Percentiles rank a stretch among this genome's conserved stretches.
These are phyloP conservation scores for Chrysoporthe austroafricana DNA, from an alignment of 2,329 filamentous ascomycete species.

Conservation along the genomic window DNA sequence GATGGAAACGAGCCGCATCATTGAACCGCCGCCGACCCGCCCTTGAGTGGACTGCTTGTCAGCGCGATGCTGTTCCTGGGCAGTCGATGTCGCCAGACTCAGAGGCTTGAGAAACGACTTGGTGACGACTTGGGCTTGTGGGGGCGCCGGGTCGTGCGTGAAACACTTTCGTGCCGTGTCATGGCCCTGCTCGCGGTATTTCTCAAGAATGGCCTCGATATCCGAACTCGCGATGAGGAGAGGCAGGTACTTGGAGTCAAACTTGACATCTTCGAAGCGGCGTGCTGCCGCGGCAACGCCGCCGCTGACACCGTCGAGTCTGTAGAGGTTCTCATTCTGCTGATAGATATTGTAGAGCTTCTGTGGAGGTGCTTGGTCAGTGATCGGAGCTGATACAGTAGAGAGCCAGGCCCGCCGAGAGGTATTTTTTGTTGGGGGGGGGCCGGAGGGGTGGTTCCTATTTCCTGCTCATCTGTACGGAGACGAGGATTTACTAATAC, in stretches of 20 bases:
- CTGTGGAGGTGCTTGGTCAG: not conserved
- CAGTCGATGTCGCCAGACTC: not conserved
- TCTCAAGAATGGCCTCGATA: not conserved
- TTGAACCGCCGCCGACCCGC: not conserved
- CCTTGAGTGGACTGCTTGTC: not conserved
- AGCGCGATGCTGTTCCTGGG: not conserved
- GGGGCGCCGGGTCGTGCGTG: too few species aligned
- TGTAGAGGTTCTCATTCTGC: not conserved
- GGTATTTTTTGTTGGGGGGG: too few species aligned
- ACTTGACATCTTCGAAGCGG: constrained; percentile 10
- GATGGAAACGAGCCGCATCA: not conserved
- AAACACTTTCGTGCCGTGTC: not conserved
- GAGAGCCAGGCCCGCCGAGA: not conserved
- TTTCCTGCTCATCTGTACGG: not conserved
- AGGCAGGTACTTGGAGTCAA: constrained; percentile 7
- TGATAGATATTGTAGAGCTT: not conserved
- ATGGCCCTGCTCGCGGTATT: constrained; percentile 5
- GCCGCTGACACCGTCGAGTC: not conserved
- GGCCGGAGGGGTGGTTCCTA: too few species aligned
- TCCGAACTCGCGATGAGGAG: constrained; percentile 3
- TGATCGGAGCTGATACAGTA: not conserved
- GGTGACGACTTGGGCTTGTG: not conserved
- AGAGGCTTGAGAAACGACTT: not conserved
- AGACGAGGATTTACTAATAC: not conserved
- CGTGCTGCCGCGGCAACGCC: not conserved